Conservation (phyloP, 2,329 filamentous ascomycete species). For the Neofusicoccum cordaticola region DNA sequence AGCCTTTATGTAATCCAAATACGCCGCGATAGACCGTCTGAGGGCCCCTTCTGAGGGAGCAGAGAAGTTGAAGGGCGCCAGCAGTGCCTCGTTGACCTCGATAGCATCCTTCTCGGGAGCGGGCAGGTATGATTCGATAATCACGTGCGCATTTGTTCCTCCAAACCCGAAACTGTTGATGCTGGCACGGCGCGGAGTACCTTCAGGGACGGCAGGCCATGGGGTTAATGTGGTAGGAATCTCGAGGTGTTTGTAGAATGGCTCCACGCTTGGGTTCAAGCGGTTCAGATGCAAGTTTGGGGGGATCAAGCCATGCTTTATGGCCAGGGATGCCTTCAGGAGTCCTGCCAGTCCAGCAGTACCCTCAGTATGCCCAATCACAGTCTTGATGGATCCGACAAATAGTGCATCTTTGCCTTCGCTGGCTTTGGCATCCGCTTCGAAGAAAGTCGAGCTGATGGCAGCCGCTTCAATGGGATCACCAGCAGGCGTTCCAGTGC, state of each 20-base stretch:
- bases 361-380: constrained; percentile 39
- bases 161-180: constrained; percentile 23
- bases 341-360: constrained; percentile 33
- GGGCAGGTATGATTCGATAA: constrained; percentile 15
- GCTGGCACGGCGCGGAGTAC: constrained; percentile 13
- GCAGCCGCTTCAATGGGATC: constrained; percentile 27
- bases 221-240: constrained; percentile 12
- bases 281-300: constrained; percentile 31
- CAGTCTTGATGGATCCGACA: constrained; percentile 28
- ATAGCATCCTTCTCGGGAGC: background rate
- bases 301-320: constrained; percentile 34
- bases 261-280: constrained; percentile 28
- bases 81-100: background rate
- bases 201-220: constrained; percentile 17
- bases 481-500: constrained; percentile 39
- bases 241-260: constrained; percentile 13
- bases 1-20: background rate
- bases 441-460: constrained; percentile 22
- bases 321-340: constrained; percentile 34
- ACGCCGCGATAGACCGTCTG: background rate
- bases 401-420: constrained; percentile 4
- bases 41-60: constrained; percentile 14
- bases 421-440: background rate
- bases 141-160: constrained; percentile 19
- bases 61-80: constrained; percentile 18